phyloP scores from a whole-genome alignment of 352 stramenopile genomes.

The Globisporangium paddicum region DNA sequence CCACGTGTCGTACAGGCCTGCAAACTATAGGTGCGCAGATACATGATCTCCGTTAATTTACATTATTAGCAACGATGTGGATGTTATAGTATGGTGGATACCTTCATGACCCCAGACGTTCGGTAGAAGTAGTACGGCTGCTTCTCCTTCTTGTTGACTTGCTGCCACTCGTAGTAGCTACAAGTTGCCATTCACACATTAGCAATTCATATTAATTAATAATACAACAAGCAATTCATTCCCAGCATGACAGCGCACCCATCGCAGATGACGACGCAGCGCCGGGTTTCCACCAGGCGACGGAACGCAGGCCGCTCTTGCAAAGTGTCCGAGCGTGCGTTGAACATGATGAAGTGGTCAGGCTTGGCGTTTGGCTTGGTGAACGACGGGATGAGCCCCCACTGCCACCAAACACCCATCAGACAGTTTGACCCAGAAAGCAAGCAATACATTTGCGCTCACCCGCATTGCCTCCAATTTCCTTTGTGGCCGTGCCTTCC shows the following conservation, averaged over 20 bases:
- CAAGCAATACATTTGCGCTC: conserved; percentile 8
- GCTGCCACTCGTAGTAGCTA: conserved; percentile 90
- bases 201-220: not conserved
- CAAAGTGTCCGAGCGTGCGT: conserved; percentile 70
- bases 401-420: conserved; percentile 26
- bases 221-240: not conserved
- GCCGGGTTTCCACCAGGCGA: conserved; percentile 60
- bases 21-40: conserved; percentile 42
- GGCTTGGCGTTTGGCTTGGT: conserved; percentile 68
- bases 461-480: conserved; percentile 68
- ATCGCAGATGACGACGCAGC: conserved; percentile 83
- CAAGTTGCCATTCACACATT: not conserved
- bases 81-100: conserved; percentile 4
- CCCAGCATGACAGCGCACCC: conserved; percentile 25
- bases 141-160: conserved; percentile 82
- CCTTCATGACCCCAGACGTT: conserved; percentile 43
- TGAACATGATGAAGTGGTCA: conserved; percentile 87
- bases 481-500: conserved; percentile 9
- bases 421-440: not conserved
- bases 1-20: conserved; percentile 85
- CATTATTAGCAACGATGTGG: not conserved
- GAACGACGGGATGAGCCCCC: conserved; percentile 79
- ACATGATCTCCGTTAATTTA: not conserved
- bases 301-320: conserved; percentile 69
- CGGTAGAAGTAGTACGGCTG: conserved; percentile 89